phyloP scores from a whole-genome alignment of 345 rosid genomes.

The Zanthoxylum bungeanum region DNA sequence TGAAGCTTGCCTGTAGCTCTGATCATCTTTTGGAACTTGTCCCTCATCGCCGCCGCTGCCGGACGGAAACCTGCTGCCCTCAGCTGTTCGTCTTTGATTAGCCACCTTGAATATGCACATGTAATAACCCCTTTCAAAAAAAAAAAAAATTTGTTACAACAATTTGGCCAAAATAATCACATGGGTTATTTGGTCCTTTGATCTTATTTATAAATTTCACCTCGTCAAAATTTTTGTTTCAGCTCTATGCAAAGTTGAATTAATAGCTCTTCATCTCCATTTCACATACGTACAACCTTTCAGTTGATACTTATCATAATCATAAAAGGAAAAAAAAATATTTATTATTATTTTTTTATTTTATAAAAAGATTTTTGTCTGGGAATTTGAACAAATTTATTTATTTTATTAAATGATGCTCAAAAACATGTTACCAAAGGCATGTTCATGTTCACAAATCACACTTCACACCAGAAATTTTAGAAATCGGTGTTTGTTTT shows the following conservation, averaged over 20 bases:
- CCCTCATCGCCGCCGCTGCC: conserved; percentile 10
- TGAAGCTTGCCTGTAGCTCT: no score
- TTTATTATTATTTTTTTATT: no score
- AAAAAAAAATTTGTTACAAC: neutral
- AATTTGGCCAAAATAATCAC: neutral
- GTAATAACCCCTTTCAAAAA: conserved; percentile 12
- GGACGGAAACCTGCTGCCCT: conserved; percentile 14
- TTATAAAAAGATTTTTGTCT: no score
- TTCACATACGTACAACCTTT: no score
- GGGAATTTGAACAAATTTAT: no score
- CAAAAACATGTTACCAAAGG: no score
- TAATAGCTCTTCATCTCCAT: no score
- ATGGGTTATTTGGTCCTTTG: neutral
- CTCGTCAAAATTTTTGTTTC: neutral
- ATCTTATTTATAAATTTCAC: no score
- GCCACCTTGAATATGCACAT: conserved; percentile 42
- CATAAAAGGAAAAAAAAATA: no score
- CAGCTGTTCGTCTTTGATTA: conserved; percentile 22
- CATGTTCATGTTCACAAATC: no score
- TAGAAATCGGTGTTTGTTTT: neutral
- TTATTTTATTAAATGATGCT: no score
- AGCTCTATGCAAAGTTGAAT: neutral
- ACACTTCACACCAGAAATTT: conserved; percentile 12
- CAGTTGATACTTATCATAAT: no score
- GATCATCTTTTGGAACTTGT: conserved; percentile 16